These are phyloP conservation scores for Eragrostis nindensis DNA, from an alignment of 176 grass and related monocot genomes.

Conservation along the genomic window DNA sequence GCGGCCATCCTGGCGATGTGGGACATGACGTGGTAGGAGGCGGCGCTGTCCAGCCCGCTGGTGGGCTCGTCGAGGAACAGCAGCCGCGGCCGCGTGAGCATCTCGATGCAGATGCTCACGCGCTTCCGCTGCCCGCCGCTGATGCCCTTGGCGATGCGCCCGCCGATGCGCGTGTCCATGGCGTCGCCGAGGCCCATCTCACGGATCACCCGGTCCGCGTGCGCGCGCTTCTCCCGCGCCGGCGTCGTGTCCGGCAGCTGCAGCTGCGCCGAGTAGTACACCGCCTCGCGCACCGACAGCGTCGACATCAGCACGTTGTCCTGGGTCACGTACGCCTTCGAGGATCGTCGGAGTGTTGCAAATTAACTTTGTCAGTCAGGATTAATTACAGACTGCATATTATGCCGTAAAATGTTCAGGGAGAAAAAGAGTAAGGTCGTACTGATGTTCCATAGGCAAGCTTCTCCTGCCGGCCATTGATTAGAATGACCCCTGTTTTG, in stretches of 20 bases:
- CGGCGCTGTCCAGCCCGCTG: conserved; percentile 59
- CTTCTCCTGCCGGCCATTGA: conserved; percentile 56
- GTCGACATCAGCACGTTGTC: conserved; percentile 74
- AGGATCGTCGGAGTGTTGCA: neutral
- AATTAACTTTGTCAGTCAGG: too few species aligned
- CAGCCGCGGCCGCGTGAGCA: conserved; percentile 55
- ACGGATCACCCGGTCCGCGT: conserved; percentile 48
- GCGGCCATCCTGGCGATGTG: conserved; percentile 34
- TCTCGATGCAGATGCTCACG: conserved; percentile 69
- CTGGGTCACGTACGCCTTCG: conserved; percentile 74
- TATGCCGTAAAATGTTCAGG: too few species aligned
- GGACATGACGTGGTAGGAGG: conserved; percentile 62
- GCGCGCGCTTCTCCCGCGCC: conserved; percentile 37
- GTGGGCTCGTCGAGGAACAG: conserved; percentile 60
- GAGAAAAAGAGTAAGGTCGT: neutral
- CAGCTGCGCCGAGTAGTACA: conserved; percentile 67
- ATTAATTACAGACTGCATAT: too few species aligned
- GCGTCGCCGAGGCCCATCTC: conserved; percentile 67
- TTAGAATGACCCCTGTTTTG: conserved; percentile 42
- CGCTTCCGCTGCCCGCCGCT: conserved; percentile 63
- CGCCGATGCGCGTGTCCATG: conserved; percentile 64
- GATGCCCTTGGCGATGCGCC: conserved; percentile 56
- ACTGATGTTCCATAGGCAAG: conserved; percentile 64
- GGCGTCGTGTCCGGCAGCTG: conserved; percentile 63
- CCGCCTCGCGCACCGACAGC: conserved; percentile 56